Percentiles rank a stretch among this genome's conserved stretches.
phyloP scores from a whole-genome alignment of 768 basidiomycete genomes.

The Mycena capillaripes region DNA sequence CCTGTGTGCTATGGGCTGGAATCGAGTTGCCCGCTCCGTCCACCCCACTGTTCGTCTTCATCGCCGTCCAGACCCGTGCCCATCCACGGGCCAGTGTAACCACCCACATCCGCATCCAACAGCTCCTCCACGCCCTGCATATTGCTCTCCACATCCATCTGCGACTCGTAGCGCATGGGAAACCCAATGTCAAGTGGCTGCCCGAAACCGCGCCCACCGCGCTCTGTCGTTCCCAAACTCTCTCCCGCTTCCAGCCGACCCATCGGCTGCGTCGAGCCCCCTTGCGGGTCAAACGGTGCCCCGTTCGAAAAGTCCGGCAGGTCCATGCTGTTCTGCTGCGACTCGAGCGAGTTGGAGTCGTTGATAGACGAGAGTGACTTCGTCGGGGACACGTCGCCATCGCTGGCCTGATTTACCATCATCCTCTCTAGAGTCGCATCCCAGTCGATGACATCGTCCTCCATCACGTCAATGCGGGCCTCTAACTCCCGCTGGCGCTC shows the following conservation, averaged over 20 bases:
- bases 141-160: slow-evolving; percentile 36
- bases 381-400: slow-evolving; percentile 18
- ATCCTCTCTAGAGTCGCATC: slow-evolving; percentile 5
- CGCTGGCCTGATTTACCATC: background rate
- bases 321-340: slow-evolving; percentile 24
- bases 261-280: slow-evolving; percentile 36
- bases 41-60: slow-evolving; percentile 30
- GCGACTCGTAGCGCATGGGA: slow-evolving; percentile 34
- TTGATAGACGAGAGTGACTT: slow-evolving; percentile 37
- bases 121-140: slow-evolving; percentile 34
- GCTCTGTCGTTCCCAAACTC: slow-evolving; percentile 30
- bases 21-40: background rate
- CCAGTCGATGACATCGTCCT: slow-evolving; percentile 32
- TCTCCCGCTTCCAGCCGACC: slow-evolving; percentile 20
- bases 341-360: slow-evolving; percentile 34
- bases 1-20: slow-evolving; percentile 22
- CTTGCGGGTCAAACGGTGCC: slow-evolving; percentile 28
- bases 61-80: slow-evolving; percentile 19
- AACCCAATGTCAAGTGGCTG: slow-evolving; percentile 24
- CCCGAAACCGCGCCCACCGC: slow-evolving; percentile 31
- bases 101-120: slow-evolving; percentile 32
- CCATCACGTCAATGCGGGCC: slow-evolving; percentile 3
- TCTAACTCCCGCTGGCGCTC: slow-evolving; percentile 14
- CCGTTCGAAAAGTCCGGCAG: slow-evolving; percentile 31
- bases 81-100: slow-evolving; percentile 33